Percentiles rank a stretch among this genome's conserved stretches.
These are phyloP conservation scores for Centella asiatica DNA, from an alignment of 129 eudicot species.

Conservation along the genomic window DNA sequence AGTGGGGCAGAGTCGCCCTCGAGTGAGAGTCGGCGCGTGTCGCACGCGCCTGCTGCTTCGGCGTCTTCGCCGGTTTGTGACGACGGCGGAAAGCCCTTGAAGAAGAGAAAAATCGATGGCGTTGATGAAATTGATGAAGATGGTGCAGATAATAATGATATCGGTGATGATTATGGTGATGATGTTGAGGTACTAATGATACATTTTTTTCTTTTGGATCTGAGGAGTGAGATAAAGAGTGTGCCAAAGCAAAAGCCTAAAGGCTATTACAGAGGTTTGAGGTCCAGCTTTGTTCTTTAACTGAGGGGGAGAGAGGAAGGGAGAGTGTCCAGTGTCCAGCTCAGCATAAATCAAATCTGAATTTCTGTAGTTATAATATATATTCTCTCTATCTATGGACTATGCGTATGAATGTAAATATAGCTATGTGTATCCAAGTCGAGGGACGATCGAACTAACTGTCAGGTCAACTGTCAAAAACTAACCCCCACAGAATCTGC, in stretches of 20 bases:
- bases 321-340: constrained; percentile 27
- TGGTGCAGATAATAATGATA: constrained; percentile 25
- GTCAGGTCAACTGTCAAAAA: constrained; percentile 72
- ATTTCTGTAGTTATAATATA: constrained; percentile 9
- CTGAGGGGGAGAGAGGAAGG: not conserved
- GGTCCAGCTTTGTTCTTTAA: constrained; percentile 1
- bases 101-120: constrained; percentile 47
- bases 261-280: too few relatives aligned
- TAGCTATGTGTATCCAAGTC: constrained; percentile 1
- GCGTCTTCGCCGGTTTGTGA: constrained; percentile 21
- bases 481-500: constrained; percentile 75
- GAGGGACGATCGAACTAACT: constrained; percentile 30
- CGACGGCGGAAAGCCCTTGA: constrained; percentile 34
- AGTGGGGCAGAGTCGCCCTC: constrained; percentile 18
- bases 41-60: constrained; percentile 34
- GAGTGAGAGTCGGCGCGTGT: constrained; percentile 38
- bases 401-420: not conserved
- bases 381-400: constrained; percentile 3
- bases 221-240: constrained; percentile 9
- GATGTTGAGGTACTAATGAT: constrained; percentile 41
- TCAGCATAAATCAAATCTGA: constrained; percentile 27
- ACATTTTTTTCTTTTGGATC: constrained; percentile 22
- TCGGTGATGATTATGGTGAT: constrained; percentile 15
- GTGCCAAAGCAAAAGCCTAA: too few relatives aligned
- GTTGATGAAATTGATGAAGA: constrained; percentile 24